These are phyloP conservation scores for Paratinospora sagittata DNA, from an alignment of 164 flowering plant genomes.

Conservation along the genomic window DNA sequence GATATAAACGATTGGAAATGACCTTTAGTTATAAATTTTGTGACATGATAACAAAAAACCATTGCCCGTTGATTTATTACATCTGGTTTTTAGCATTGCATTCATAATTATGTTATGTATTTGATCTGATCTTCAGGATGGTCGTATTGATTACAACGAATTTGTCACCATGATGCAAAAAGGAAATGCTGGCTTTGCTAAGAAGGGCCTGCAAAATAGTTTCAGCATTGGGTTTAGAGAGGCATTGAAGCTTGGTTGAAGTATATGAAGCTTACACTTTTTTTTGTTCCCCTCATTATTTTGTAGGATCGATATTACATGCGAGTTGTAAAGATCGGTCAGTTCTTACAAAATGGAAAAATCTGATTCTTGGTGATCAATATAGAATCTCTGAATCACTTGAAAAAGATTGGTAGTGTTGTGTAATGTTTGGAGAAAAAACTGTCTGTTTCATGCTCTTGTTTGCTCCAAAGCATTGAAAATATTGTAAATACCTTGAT, in stretches of 20 bases:
- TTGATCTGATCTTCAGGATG: slow-evolving; percentile 66
- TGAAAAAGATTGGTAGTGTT: not conserved
- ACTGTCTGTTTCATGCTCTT: not conserved
- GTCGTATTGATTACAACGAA: slow-evolving; percentile 78
- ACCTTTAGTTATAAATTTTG: no score
- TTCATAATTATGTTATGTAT: not conserved
- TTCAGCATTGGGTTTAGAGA: slow-evolving; percentile 52
- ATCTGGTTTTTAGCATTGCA: not conserved
- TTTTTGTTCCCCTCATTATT: slow-evolving; percentile 4
- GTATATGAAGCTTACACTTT: slow-evolving; percentile 1
- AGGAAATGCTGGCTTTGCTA: slow-evolving; percentile 49
- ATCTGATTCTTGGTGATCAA: not conserved
- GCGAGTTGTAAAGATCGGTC: slow-evolving; percentile 21
- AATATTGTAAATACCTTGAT: not conserved
- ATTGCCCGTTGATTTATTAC: no score
- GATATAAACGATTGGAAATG: no score
- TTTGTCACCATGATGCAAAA: slow-evolving; percentile 89
- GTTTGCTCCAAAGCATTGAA: not conserved
- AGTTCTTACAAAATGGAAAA: slow-evolving; percentile 18
- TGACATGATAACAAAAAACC: no score
- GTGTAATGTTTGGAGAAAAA: not conserved
- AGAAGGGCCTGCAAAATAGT: slow-evolving; percentile 31
- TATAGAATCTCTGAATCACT: not conserved
- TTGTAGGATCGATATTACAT: slow-evolving; percentile 14
- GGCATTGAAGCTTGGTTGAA: slow-evolving; percentile 44